Percentiles rank a stretch among this genome's conserved stretches.
Conservation (phyloP, 192 early-diverging fungal genomes). For the Entophlyctis helioformis region DNA sequence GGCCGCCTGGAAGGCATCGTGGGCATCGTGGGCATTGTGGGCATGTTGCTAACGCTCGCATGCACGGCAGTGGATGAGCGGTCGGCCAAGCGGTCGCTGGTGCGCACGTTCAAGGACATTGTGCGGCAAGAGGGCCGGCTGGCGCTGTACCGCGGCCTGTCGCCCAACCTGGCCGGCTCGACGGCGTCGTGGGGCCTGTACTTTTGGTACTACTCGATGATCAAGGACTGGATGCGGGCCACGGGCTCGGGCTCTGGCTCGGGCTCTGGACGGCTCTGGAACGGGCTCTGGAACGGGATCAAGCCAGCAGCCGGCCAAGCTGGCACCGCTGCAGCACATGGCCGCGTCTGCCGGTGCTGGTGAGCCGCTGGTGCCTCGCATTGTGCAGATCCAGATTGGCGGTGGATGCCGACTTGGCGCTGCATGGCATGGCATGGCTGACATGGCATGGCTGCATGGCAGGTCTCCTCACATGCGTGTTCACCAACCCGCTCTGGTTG, state of each 20-base stretch:
- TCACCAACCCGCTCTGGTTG: constrained; percentile 94
- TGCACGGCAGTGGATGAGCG: neutral
- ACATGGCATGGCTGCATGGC: no score
- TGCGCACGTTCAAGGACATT: neutral
- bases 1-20: constrained; percentile 6
- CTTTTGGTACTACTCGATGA: constrained; percentile 73
- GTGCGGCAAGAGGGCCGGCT: constrained; percentile 38
- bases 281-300: no score
- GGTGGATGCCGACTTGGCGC: constrained; percentile 29
- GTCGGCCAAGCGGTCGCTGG: neutral
- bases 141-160: constrained; percentile 84
- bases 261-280: no score
- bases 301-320: constrained; percentile 19
- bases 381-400: neutral
- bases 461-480: constrained; percentile 72
- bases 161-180: constrained; percentile 82
- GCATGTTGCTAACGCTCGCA: neutral
- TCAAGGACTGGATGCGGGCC: constrained; percentile 51
- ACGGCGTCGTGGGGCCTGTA: constrained; percentile 95
- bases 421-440: no score
- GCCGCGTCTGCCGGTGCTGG: constrained; percentile 66
- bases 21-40: neutral
- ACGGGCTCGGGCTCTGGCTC: no score
- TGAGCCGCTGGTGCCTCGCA: constrained; percentile 2
- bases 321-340: constrained; percentile 71